Base-by-base conservation (phyloP, 2,329 filamentous ascomycete genomes). In the Diaporthe humulicola region DNA sequence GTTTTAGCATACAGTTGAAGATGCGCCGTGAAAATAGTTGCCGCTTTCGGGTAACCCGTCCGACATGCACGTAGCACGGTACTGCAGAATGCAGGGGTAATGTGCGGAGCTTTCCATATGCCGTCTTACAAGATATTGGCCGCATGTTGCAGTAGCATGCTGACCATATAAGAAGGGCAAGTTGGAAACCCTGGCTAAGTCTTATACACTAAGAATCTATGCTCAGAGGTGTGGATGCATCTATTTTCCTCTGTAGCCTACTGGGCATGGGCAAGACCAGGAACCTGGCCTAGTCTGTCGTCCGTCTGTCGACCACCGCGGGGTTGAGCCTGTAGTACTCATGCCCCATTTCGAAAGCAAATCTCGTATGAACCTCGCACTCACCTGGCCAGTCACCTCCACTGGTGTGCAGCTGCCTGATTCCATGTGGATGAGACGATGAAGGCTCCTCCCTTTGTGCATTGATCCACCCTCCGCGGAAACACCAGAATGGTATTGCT, bases 51-150 rank as follows among this genome's bases (percentile, higher is more conserved):
- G 64, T 33, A 12, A 40, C n/a, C 60, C 64, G 30, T 52, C 33
- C 15, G 64, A 17, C n/a, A 15, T 30, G 14, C 3, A 54, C 33
- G 64, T 69, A 54, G n/a, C n/a, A n/a, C n/a, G n/a, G 64, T 69
- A 40, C 33, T 69, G 64, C 45, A 69, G 64, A 50, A 67, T 66
- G 64, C 64, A 52, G 64, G 64, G 64, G 45, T 50, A 25, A 45
- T 30, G 45, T n/a, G 30, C 30, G 57, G 38, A 15, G 22, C 28
- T 9, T 36, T 36, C 14, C 25, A n/a, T 14, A 10, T 48, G n/a
- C 19, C 42, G 28, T 66, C 42, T 66, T 66, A 66, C 61, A n/a
- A 38, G 30, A 67, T 36, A 22, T 25, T 25, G 45, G 19, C 22
- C 61, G 30, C 28, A 67, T 50, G 45, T 3, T 9, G 45, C 64